Evolutionary conservation across 495 filamentous ascomycete species (phyloP).

Genomic region (Talaromyces proteolyticus): DNA sequence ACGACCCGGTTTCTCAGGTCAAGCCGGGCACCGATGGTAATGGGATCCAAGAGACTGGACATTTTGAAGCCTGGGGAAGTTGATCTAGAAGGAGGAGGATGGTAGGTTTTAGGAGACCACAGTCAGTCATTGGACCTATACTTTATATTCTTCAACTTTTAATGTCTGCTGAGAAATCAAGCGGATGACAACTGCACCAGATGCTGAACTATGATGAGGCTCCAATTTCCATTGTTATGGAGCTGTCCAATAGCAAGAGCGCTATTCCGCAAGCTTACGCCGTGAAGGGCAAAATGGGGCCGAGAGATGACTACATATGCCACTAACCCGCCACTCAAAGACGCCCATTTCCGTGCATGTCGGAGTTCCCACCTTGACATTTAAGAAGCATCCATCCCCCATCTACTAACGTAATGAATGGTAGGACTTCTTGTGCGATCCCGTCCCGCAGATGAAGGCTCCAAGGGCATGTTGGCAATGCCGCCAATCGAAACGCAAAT

Average conservation of each 20-base stretch:
- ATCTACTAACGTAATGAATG: not conserved
- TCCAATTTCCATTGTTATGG: not conserved
- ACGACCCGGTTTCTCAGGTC: constrained; percentile 8
- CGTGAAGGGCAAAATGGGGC: not conserved
- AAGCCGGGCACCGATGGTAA: not conserved
- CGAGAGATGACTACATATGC: not conserved
- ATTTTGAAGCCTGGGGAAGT: not conserved
- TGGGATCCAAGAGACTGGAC: not conserved
- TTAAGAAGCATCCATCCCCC: not conserved
- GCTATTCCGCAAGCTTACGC: not conserved
- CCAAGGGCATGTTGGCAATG: not conserved
- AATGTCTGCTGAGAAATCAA: not conserved
- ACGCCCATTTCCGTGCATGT: not conserved
- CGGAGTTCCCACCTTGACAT: not conserved
- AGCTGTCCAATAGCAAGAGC: not conserved
- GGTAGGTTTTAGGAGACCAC: not conserved
- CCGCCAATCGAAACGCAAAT: not conserved
- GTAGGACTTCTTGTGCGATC: not conserved
- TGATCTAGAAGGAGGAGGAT: not conserved
- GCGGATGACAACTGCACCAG: not conserved
- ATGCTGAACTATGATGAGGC: not conserved
- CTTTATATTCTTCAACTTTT: not conserved
- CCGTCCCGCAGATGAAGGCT: not conserved
- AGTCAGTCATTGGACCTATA: not conserved
- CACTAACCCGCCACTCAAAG: not conserved